Evolutionary conservation across 2,329 filamentous ascomycete genomes (phyloP), one percentile per base, ranked within the genome.

Genomic region (Beauveria asiatica): DNA sequence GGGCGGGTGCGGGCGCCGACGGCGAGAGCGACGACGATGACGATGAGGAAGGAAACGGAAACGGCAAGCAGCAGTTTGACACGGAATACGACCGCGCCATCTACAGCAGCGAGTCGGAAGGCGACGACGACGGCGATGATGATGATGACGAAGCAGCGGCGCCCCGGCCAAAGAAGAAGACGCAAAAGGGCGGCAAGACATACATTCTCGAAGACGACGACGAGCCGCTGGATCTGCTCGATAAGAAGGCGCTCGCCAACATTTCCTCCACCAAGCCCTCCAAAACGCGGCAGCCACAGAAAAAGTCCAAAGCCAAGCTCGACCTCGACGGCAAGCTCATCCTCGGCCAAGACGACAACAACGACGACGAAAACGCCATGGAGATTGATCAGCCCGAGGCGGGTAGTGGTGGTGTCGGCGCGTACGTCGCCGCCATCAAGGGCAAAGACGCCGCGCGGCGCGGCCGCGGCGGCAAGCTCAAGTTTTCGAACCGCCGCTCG

Each of bases 1-100:
- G 83, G 66, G 81, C 77, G 27, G 49, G 49, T 50, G 84, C 80
- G n/a, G 49, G 49, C 50, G 84, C 80, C 30, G 81, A 77, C 8
- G 81, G 78, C 10, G 83, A 76, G 1, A 87, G 81, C 8, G 84
- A 80, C 7, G 82, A 79, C 6, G 80, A 83, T 3, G 81, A 79
- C 0, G 80, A 80, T 1, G 77, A 79, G 1, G 77, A 76, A 19
- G 78, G 80, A 11, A 77, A 75, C n/a, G 33, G 33, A 37, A 68
- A 68, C 56, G 67, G 67, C 61, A 67, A 78, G 70, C 77, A 83
- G 68, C 84, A 85, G 62, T 96, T 95, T 70, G 91, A 92, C 74
- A 95, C 89, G 74, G 93, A 95, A 69, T 97, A 94, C 73, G 93
- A 97, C 72, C 89, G 96, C 73, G 92, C 93, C n/a, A 84, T 99